Evolutionary conservation across 345 rosid genomes (phyloP).

Genomic region (Zanthoxylum bungeanum): DNA sequence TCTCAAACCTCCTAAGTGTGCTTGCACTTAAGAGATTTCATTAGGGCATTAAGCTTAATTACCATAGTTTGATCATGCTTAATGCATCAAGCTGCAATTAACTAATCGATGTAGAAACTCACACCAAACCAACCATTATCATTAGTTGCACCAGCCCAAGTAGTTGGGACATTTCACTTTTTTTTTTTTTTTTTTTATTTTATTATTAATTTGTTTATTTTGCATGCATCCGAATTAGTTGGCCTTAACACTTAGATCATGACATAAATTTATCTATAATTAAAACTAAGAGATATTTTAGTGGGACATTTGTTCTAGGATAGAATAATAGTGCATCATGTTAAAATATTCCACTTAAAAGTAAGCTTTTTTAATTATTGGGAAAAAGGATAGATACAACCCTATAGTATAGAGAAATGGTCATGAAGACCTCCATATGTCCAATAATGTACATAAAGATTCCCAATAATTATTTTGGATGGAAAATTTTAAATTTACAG

Average conservation of each 20-base stretch:
- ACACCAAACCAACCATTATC: neutral
- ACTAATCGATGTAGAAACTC: neutral
- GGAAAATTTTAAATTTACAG: too few species aligned
- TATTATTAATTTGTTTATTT: too few species aligned
- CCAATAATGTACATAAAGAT: too few species aligned
- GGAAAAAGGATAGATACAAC: too few species aligned
- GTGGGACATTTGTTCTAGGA: neutral
- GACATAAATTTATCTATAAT: neutral
- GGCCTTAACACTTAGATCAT: neutral
- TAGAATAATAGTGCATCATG: neutral
- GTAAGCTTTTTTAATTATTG: too few species aligned
- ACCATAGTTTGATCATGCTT: neutral
- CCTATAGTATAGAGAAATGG: too few species aligned
- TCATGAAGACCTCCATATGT: too few species aligned
- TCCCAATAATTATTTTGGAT: too few species aligned
- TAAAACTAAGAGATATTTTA: neutral
- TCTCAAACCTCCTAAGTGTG: too few species aligned
- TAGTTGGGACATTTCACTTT: neutral
- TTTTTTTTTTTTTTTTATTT: too few species aligned
- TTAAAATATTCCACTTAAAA: neutral
- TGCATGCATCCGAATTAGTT: neutral
- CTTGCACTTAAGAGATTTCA: too few species aligned
- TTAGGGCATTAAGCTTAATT: too few species aligned
- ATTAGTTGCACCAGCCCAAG: conserved; percentile 10
- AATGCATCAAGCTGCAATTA: neutral